These are phyloP conservation scores for Colletotrichum sp. DNA, from an alignment of 2,329 filamentous ascomycete genomes.

Conservation along the genomic window DNA sequence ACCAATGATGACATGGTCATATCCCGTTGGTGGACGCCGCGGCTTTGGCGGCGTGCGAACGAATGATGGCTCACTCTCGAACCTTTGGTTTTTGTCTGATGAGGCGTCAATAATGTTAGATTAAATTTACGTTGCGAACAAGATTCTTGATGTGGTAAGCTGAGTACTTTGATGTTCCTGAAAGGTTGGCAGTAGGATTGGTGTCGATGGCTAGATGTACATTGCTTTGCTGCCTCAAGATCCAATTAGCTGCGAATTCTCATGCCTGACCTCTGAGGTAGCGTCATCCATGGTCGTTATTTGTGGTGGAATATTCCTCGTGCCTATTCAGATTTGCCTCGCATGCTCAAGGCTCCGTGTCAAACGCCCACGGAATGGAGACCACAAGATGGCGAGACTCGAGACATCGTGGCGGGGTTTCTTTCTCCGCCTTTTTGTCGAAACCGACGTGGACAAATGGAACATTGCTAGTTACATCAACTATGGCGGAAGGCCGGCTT, in stretches of 20 bases:
- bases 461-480: background rate
- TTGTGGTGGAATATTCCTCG: fast-evolving
- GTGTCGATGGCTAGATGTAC: background rate
- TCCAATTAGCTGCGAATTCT: fast-evolving
- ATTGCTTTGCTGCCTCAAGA: background rate
- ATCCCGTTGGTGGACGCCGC: background rate
- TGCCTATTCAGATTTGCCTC: fast-evolving
- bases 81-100: background rate
- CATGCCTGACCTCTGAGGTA: fast-evolving
- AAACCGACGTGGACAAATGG: fast-evolving
- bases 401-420: background rate
- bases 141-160: background rate
- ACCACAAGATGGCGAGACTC: background rate
- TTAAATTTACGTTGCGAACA: background rate
- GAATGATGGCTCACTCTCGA: background rate
- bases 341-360: background rate
- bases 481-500: background rate
- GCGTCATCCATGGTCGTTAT: fast-evolving
- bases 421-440: background rate
- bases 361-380: background rate
- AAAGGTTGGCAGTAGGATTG: fast-evolving
- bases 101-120: background rate
- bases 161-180: fast-evolving
- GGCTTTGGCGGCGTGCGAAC: background rate
- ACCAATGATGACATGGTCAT: background rate